Percentiles rank a stretch among this genome's conserved stretches.
These are phyloP conservation scores for Coelastrella sp. DNA, from an alignment of 139 green algal species.

Conservation along the genomic window DNA sequence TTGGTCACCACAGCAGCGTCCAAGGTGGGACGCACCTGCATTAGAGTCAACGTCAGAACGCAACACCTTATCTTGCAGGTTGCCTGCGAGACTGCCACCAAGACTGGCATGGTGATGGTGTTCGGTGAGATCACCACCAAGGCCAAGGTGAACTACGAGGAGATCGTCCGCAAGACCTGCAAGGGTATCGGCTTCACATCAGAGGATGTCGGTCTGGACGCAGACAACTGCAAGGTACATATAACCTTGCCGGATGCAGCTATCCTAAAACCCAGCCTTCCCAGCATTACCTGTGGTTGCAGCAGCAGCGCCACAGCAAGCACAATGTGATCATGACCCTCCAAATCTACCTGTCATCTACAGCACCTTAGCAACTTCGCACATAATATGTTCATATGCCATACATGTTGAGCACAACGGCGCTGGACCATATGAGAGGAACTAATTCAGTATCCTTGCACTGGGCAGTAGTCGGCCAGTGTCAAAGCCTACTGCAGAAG, in stretches of 20 bases:
- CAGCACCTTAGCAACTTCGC: too few species aligned
- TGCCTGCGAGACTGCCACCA: constrained; percentile 98
- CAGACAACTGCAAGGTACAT: constrained; percentile 94
- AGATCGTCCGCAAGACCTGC: constrained; percentile 81
- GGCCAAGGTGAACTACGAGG: constrained; percentile 99
- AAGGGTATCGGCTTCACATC: constrained; percentile 96
- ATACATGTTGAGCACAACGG: too few species aligned
- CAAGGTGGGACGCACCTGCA: neutral
- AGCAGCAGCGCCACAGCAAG: too few species aligned
- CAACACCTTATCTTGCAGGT: constrained; percentile 64
- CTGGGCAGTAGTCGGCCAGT: too few species aligned
- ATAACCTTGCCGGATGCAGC: neutral
- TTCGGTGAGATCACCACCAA: constrained; percentile 99
- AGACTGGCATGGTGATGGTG: constrained; percentile 99
- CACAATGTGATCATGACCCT: too few species aligned
- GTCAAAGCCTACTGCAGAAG: too few species aligned
- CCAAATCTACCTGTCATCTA: too few species aligned
- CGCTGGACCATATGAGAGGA: too few species aligned
- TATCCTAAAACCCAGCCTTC: too few species aligned
- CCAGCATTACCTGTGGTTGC: too few species aligned
- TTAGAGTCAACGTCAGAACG: neutral
- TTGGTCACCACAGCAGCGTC: neutral
- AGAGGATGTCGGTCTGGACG: constrained; percentile 95
- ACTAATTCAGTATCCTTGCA: too few species aligned
- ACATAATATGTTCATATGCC: too few species aligned